These are phyloP conservation scores for Penicillium alfredii DNA, from an alignment of 495 filamentous ascomycete genomes.

Conservation along the genomic window DNA sequence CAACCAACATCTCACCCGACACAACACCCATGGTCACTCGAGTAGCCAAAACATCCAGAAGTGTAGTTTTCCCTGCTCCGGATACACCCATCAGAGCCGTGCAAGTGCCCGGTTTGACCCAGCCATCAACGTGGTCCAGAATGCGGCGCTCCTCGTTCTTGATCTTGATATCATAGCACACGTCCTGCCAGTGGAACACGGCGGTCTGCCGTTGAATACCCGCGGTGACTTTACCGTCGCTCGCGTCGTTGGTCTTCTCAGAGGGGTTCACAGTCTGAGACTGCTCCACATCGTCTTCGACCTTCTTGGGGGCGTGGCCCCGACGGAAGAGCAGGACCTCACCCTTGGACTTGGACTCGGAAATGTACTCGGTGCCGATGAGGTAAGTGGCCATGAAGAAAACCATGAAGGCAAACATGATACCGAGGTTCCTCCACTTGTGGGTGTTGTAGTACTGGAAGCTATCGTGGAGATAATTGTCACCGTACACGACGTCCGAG, in stretches of 20 bases:
- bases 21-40: conserved; percentile 50
- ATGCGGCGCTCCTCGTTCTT: conserved; percentile 54
- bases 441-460: conserved; percentile 53
- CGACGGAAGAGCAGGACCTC: conserved; percentile 50
- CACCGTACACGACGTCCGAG: conserved; percentile 38
- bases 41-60: conserved; percentile 56
- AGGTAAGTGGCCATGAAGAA: conserved; percentile 53
- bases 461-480: conserved; percentile 46
- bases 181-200: conserved; percentile 76
- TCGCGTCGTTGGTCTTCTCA: conserved; percentile 40
- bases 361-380: conserved; percentile 41
- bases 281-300: conserved; percentile 29
- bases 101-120: conserved; percentile 60
- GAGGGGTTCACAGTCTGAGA: conserved; percentile 22
- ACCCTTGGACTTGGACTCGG: conserved; percentile 45
- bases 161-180: conserved; percentile 66
- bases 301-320: conserved; percentile 27
- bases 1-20: conserved; percentile 49
- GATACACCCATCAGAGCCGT: conserved; percentile 60
- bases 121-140: conserved; percentile 59
- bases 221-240: conserved; percentile 23
- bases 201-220: conserved; percentile 54
- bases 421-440: conserved; percentile 66
- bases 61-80: conserved; percentile 65
- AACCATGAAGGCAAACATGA: conserved; percentile 59